Percentiles rank a stretch among this genome's conserved stretches.
Conservation (phyloP, 2,329 filamentous ascomycete species). For the Trichocomaceae sp. region DNA sequence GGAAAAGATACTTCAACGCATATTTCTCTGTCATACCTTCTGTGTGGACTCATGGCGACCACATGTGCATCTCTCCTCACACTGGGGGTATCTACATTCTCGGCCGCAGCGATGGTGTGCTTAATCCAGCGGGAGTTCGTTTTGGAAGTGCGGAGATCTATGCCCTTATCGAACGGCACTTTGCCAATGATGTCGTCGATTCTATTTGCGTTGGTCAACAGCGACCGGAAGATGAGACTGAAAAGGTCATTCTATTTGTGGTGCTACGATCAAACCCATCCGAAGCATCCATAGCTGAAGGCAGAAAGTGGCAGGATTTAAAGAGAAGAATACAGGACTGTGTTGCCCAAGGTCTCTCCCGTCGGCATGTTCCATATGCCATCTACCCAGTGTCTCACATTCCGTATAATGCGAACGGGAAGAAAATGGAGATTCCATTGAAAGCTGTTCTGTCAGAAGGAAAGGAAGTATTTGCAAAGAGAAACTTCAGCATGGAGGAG, state of each 20-base stretch:
- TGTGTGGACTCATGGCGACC: conserved; percentile 4
- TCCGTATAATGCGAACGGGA: conserved; percentile 7
- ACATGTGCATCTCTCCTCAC: conserved; percentile 10
- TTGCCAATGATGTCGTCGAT: conserved; percentile 23
- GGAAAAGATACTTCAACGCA: conserved; percentile 36
- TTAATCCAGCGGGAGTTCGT: conserved; percentile 44
- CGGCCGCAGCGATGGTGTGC: conserved; percentile 35
- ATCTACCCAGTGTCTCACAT: conserved; percentile 4
- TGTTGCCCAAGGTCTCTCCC: not conserved
- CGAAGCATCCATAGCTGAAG: no score
- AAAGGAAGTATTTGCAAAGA: conserved; percentile 1
- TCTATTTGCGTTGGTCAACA: conserved; percentile 2
- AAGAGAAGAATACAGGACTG: not conserved
- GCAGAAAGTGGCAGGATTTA: not conserved
- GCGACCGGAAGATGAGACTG: not conserved
- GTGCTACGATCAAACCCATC: no score
- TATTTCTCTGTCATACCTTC: conserved; percentile 43
- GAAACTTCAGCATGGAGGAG: conserved; percentile 1
- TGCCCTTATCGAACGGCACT: conserved; percentile 39
- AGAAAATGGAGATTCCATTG: conserved; percentile 7
- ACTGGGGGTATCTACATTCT: not conserved
- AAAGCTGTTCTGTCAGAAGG: conserved; percentile 3
- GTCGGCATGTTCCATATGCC: conserved; percentile 5
- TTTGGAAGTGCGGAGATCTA: conserved; percentile 46
- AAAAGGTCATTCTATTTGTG: conserved; percentile 2